Base-by-base conservation (phyloP, 2,329 filamentous ascomycete genomes). In the Tolypocladium pustulatum region DNA sequence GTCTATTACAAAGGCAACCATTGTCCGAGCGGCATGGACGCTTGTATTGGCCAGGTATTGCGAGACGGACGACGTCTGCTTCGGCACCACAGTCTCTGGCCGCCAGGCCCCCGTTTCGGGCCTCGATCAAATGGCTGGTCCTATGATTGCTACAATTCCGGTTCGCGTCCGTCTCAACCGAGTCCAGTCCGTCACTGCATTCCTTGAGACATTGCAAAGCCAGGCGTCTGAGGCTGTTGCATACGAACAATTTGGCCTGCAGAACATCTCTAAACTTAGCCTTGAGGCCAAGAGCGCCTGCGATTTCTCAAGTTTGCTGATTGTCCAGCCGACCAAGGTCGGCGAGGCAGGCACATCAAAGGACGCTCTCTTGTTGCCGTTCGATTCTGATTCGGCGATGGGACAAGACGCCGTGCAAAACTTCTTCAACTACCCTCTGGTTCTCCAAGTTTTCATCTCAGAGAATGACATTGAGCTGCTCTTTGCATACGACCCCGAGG, bases 221-320 rank as follows among this genome's bases (percentile, higher is more conserved):
- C 61, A 64, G 8, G 61, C 64, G 0, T 53, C 59, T 0, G 53
- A 58, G 2, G 64, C 64, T 6, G 40, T 38, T 20, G n/a, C 37
- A 6, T 32, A 25, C 20, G 57, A 58, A 13, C 52, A 55, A 9
- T 55, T 54, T 13, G 57, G 38, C 4, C 15, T 58, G 10, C 57
- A 55, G 13, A 55, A 51, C 10, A 58, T 58, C n/a, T 32, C 53
- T 1, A 55, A 51, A 17, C 9, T 55, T 3, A 17, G 9, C 4
- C 4, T 3, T 2, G 53, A 51, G 4, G 12, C 22, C 15, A 25
- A n/a, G 9, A n/a, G 32, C 2, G 41, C 40, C 8, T 56, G 57
- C 15, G 53, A 36, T 5, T 55, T 55, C n/a, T n/a, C 38, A 7
- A 55, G 52, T 7, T 46, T 46, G 41, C 41, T 46, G 10, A 25